A percentile compares a stretch with the other conserved stretches of the same genome.
Evolutionary conservation across 768 basidiomycete genomes (phyloP).

Genomic region (Boletus rubroflammeus): DNA sequence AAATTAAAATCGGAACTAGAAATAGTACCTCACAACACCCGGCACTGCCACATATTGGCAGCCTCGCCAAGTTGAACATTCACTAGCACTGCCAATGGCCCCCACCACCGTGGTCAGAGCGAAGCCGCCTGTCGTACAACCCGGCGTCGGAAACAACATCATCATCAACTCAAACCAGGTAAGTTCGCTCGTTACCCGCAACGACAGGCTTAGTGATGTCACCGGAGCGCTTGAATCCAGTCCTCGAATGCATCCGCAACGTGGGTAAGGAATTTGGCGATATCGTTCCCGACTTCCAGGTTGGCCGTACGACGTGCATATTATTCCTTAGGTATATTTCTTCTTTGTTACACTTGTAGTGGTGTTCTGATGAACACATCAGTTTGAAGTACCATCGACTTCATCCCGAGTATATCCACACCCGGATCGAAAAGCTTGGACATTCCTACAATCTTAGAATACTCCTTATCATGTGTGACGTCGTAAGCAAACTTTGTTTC

Average conservation of each 20-base stretch:
- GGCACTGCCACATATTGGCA: slow-evolving; percentile 13
- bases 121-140: slow-evolving; percentile 58
- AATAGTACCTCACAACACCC: background rate
- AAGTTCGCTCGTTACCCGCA: background rate
- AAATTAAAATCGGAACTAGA: no score
- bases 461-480: slow-evolving; percentile 86
- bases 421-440: slow-evolving; percentile 83
- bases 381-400: slow-evolving; percentile 94
- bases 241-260: slow-evolving; percentile 83
- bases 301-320: slow-evolving; percentile 89
- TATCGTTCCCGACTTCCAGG: slow-evolving; percentile 91
- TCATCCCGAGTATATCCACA: slow-evolving; percentile 95
- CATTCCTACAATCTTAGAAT: slow-evolving; percentile 79
- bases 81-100: slow-evolving; percentile 1
- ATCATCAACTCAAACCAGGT: slow-evolving; percentile 63
- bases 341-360: background rate
- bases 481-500: slow-evolving; percentile 52
- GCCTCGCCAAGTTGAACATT: background rate
- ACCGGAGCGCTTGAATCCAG: slow-evolving; percentile 75
- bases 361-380: background rate
- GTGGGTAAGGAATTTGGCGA: slow-evolving; percentile 94
- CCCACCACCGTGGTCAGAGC: slow-evolving; percentile 4
- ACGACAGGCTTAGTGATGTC: background rate
- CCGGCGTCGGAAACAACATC: slow-evolving; percentile 61
- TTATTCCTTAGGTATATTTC: slow-evolving; percentile 76